Conservation (phyloP, 805 yeast genomes). For the Metschnikowia shivogae region DNA sequence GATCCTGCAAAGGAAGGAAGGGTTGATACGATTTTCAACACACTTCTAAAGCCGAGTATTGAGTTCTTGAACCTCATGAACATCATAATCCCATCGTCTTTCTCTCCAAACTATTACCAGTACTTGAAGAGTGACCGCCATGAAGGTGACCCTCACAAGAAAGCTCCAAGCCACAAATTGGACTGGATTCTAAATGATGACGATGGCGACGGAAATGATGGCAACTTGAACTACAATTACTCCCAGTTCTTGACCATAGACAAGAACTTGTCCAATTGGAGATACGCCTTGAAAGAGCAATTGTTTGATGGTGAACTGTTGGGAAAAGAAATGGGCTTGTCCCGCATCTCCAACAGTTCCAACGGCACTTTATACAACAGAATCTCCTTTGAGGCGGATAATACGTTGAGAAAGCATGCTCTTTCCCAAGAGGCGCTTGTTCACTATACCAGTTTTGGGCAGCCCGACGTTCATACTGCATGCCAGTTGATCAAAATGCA, state of each 20-base stretch:
- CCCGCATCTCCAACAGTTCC: constrained; percentile 20
- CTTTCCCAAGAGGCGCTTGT: constrained; percentile 15
- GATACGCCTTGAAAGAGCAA: constrained; percentile 32
- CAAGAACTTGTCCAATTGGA: constrained; percentile 39
- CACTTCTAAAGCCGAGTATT: constrained; percentile 38
- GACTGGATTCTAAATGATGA: constrained; percentile 45
- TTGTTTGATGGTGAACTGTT: constrained; percentile 23
- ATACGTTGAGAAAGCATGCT: constrained; percentile 10
- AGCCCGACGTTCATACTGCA: constrained; percentile 39
- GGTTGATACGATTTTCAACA: constrained; percentile 32
- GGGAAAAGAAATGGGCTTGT: constrained; percentile 29
- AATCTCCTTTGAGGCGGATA: constrained; percentile 20
- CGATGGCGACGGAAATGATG: constrained; percentile 47
- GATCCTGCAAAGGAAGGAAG: constrained; percentile 14
- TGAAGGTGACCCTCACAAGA: constrained; percentile 7
- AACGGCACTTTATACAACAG: constrained; percentile 31
- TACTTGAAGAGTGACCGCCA: constrained; percentile 28
- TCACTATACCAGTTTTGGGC: constrained; percentile 27
- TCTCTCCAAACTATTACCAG: constrained; percentile 44
- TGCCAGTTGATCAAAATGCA: constrained; percentile 40
- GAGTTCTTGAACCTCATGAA: constrained; percentile 42
- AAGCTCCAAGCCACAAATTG: constrained; percentile 20
- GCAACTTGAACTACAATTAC: constrained; percentile 42
- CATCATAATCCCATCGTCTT: constrained; percentile 43
- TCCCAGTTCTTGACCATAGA: constrained; percentile 41